Base-by-base conservation (phyloP, 106 monocot genomes). In the Allium cepa region DNA sequence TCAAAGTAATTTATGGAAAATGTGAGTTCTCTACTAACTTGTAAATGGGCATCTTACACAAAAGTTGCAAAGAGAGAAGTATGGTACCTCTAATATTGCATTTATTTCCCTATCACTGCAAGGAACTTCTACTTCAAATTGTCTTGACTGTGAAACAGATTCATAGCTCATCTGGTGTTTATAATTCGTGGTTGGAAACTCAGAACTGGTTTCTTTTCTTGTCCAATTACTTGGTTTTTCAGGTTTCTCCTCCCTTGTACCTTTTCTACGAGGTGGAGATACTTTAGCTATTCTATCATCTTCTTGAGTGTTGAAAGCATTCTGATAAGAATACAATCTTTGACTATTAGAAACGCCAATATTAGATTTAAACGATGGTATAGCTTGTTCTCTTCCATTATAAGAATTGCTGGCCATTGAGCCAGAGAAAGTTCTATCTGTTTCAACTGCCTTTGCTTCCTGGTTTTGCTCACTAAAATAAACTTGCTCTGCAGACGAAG, bases 261-360 rank as follows among this genome's bases (percentile, higher is more conserved):
- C 72, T 83, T 87, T 94, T 75, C 90, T 78, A 47, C 80, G 74
- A 52, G 94, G 84, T 59, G 94, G 87, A 28, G 90, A 90, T 11
- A 94, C 85, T 63, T 79, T 94, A 56, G 86, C 71, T 58, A 73
- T 86, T 67, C 84, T 87, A 17, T 82, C 84, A 46, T 87, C 93
- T 52, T 94, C 93, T 65, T 78, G 71, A 28, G 13, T 48, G 59
- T 79, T 69, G 50, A 67, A 57, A 50, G 82, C 63, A 63, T 73
- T 69, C 3, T 79, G 74, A 27, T 49, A 78, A 46, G 73, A 62
- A 69, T 78, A 58, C 18, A 63, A 27, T 70, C 70, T 85, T 70
- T 71, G 57, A 63, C 53, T 60, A 28, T 62, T 16, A n/a, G 9
- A 15, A 72, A 71, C 53, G 64, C 28, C 69, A 59, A 73, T 11